phyloP scores from a whole-genome alignment of 495 filamentous ascomycete genomes.

The Cercophora samala region DNA sequence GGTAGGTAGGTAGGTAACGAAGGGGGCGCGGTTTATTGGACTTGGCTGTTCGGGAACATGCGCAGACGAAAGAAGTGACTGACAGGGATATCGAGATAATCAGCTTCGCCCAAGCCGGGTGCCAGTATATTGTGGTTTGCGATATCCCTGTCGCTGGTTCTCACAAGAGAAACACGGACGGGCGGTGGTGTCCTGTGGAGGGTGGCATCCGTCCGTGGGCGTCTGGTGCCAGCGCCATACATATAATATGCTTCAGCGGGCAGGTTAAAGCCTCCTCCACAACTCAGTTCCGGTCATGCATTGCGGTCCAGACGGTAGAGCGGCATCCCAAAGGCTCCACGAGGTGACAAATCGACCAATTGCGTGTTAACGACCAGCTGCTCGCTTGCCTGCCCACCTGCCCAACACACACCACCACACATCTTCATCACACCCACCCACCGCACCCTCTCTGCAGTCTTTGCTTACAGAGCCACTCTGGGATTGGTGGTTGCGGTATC shows the following conservation, averaged over 20 bases:
- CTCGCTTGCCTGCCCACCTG: neutral
- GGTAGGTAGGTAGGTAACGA: no score
- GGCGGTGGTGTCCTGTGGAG: conserved; percentile 6
- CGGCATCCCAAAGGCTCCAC: conserved; percentile 3
- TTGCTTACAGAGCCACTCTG: conserved; percentile 4
- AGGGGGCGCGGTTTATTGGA: neutral
- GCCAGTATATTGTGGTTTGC: conserved; percentile 15
- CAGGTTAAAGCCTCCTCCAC: conserved; percentile 21
- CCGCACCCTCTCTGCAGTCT: neutral
- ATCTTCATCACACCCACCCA: conserved; percentile 1
- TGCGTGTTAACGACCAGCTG: conserved; percentile 11
- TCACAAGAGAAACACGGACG: conserved; percentile 16
- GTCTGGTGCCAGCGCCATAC: conserved; percentile 18
- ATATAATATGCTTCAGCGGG: conserved; percentile 25
- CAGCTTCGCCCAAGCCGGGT: neutral
- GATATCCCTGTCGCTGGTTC: conserved; percentile 18
- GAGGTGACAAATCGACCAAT: conserved; percentile 7
- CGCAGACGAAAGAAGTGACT: neutral
- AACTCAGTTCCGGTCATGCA: conserved; percentile 14
- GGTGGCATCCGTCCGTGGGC: conserved; percentile 16
- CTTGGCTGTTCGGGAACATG: conserved; percentile 2
- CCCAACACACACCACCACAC: conserved; percentile 9
- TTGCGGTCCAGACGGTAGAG: conserved; percentile 1
- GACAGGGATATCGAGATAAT: neutral
- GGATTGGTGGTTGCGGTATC: conserved; percentile 7